Base-by-base conservation (phyloP, 2,329 filamentous ascomycete species). In the Cytospora piceae region DNA sequence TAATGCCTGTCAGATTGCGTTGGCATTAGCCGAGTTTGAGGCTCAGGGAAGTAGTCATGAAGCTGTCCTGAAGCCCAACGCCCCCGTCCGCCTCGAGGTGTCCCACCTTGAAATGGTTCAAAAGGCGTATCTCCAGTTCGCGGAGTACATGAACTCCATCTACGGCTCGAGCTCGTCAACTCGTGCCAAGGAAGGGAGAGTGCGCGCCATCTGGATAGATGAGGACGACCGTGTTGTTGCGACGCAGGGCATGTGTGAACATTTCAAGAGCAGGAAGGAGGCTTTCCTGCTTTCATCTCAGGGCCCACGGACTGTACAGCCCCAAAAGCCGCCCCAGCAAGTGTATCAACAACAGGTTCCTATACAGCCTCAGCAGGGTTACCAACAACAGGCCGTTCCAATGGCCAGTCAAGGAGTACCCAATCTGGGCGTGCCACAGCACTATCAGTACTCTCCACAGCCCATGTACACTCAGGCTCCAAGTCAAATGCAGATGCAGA, bases 1-100 rank as follows among this genome's bases (percentile, higher is more conserved):
- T 0, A 67, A 67, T n/a, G 62, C 63, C 2, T 67, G 57, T 20
- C 62, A 65, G 46, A 67, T 62, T 4, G 65, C 62, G 0, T 53
- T 67, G 11, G 65, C 65, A 1, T 20, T 67, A 0, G 65, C 62
- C 12, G 62, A 67, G 54, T 58, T 56, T 22, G 53, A 67, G 17
- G 64, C 64, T 14, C 60, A 66, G 22, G 46, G 54, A 20, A 58
- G 32, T 39, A 42, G 31, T 3, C 53, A 54, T 9, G 31, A 58
- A 64, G 39, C 58, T 9, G 15, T 39, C 12, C 49, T 20, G 46
- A 51, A 42, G 17, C 6, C 51, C 4, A n/a, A 31, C 2, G 34
- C 15, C 27, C 59, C 31, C 51, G 58, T 67, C 32, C 11, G 37
- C 14, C 58, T 67, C 24, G 58, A 37, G 3, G 24, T 57, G 1